Evolutionary conservation across 768 basidiomycete genomes (phyloP), one percentile per base, ranked within the genome.

Genomic region (Dioszegia crocea): DNA sequence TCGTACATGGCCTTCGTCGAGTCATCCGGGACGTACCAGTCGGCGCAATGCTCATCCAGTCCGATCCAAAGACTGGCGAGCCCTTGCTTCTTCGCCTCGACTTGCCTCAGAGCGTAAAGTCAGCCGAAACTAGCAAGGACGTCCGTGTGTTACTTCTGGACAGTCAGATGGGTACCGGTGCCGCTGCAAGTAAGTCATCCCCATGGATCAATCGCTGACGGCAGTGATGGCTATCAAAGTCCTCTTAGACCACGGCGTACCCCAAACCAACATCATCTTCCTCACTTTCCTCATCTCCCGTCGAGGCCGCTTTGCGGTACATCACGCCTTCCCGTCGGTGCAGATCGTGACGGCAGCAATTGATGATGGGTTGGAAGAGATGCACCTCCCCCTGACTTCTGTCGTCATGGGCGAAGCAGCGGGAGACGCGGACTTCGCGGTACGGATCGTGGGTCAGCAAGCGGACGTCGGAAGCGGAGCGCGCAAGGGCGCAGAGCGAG

Each of bases 171-270:
- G 91, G 90, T 5, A 97, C 94, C 0, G 94, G 87, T 4, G 92
- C 93, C 0, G 85, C 76, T 17, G 76, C 76, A 1, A 59, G 71
- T 73, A 38, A 63, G 71, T 64, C 26, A 9, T 31, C 50, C 8
- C 29, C 30, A 21, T 2, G 49, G 24, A 12, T 1, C 2, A 23
- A 16, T 11, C 26, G 40, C 60, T 49, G 39, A 89, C 3, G 10
- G 86, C 87, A 19, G 88, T 97, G 76, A 97, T 98, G 94, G 87
- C 92, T 0, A 89, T 99, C 61, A 87, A 94, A 27, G 84, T 94
- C 11, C 80, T 97, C 10, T 82, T 98, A 17, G 94, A 99, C 73
- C 94, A 99, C 65, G 91, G 94, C 12, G 86, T 94, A 17, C 83
- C 76, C 55, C 68, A 71, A 57, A 53, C 54, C 12, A 59, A 77